phyloP scores from a whole-genome alignment of 345 rosid genomes.

The Brassica napus region Da-Ae NC_063446.1:17044001-17044500 shows the following conservation, averaged over 20 bases:
- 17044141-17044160: background rate
- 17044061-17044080: conserved; percentile 61
- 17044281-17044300: conserved; percentile 63
- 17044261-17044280: conserved; percentile 63
- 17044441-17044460: conserved; percentile 66
- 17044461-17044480: conserved; percentile 65
- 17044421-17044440: conserved; percentile 64
- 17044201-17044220: conserved; percentile 48
- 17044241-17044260: conserved; percentile 58
- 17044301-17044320: conserved; percentile 58
- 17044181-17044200: conserved; percentile 62
- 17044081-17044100: conserved; percentile 65
- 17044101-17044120: conserved; percentile 12
- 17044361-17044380: background rate
- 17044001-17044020: background rate
- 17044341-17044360: conserved; percentile 57
- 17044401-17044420: background rate
- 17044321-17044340: conserved; percentile 70
- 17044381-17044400: background rate
- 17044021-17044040: background rate
- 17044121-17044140: background rate
- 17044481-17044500: conserved; percentile 25
- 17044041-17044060: background rate
- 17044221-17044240: conserved; percentile 53
- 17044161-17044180: conserved; percentile 58